Evolutionary conservation across 345 rosid genomes (phyloP).

Genomic region (Camelina hispida): DNA sequence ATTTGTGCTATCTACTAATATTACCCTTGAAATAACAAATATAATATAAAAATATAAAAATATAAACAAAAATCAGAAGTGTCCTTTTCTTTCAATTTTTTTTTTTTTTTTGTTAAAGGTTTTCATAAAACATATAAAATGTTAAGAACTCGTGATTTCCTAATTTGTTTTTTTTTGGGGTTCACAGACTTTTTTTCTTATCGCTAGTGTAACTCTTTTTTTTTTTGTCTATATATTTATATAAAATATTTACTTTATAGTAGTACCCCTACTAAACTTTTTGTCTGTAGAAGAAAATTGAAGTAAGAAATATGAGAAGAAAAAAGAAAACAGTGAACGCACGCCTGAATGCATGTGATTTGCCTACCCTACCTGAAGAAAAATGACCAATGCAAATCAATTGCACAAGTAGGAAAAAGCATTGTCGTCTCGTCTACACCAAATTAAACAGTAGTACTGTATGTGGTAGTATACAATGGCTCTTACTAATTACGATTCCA

Average conservation of each 20-base stretch:
- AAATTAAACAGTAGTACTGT: not conserved
- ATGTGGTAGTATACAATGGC: not conserved
- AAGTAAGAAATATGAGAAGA: not conserved
- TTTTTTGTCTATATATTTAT: too few relatives aligned
- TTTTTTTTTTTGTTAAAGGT: too few relatives aligned
- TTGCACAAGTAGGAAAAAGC: not conserved
- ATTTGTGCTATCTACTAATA: too few relatives aligned
- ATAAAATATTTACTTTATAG: too few relatives aligned
- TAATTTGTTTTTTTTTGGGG: constrained; percentile 32
- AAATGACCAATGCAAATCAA: not conserved
- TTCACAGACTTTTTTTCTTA: constrained; percentile 14
- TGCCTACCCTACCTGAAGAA: constrained; percentile 24
- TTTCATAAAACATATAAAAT: not conserved
- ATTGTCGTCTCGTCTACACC: not conserved
- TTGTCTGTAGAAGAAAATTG: not conserved
- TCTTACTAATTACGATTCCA: not conserved
- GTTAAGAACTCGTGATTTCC: constrained; percentile 29
- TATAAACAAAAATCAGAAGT: too few relatives aligned
- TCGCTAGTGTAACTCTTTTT: not conserved
- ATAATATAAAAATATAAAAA: too few relatives aligned
- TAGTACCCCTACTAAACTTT: not conserved
- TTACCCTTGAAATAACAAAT: not conserved
- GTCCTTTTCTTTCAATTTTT: constrained; percentile 12
- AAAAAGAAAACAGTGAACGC: constrained; percentile 25
- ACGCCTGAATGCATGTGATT: constrained; percentile 26